Base-by-base conservation (phyloP, 2,329 filamentous ascomycete genomes). In the Colletotrichum chrysophilum region DNA sequence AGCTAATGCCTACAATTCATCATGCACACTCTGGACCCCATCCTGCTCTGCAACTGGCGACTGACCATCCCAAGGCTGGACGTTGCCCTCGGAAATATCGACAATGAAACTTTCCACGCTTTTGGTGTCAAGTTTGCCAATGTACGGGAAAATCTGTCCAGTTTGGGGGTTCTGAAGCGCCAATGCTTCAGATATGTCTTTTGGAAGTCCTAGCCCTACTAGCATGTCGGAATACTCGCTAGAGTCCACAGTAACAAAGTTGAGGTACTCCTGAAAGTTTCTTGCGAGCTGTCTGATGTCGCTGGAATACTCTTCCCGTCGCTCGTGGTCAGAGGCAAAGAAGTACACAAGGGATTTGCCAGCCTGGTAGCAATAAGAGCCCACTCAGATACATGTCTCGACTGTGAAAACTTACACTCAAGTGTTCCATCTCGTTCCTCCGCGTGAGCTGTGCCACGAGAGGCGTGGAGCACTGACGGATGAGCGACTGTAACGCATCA, bases 191-290 rank as follows among this genome's bases (percentile, higher is more conserved):
- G 77, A 79, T 87, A 88, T 77, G 84, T 85, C 77, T 85, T 85
- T 3, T 88, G 3, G 88, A 78, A 5, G 84, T 3, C 88, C 88
- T 67, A 89, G 78, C 38, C 82, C 81, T 9, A 77, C 73, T 2
- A 83, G 78, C 79, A 89, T 86, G 32, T 88, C 85, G 6, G 81
- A 83, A 77, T 89, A 89, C 74, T 89, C 86, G 26, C 77, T 71
- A 0, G 83, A 82, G 72, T 89, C 86, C 2, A 89, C 85, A 2
- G 86, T 89, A 5, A 87, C 85, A 75, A 90, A 89, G 69, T 79
- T 81, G 16, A 90, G 82, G 70, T 88, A 89, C 16, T 88, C 87
- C 67, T 81, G 77, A 79, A 88, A 89, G 76, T 84, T 85, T 76
- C 85, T 86, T 1, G 88, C 65, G 4, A 89, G 79, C 3, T 84